Conservation (phyloP, 192 early-diverging fungal species). For the Gaertneriomyces semiglobifer region DNA sequence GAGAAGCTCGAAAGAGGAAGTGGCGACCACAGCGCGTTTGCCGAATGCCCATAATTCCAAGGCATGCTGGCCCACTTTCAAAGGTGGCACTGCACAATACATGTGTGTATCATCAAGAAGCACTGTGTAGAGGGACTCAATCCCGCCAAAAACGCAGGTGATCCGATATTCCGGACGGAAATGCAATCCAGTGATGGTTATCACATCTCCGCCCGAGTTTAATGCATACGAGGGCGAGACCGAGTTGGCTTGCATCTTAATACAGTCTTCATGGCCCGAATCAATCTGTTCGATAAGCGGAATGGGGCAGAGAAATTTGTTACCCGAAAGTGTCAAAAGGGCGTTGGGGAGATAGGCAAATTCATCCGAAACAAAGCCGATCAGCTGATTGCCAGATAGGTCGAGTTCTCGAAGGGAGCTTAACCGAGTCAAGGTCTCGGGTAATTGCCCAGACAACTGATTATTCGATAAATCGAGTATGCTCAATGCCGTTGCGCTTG, state of each 20-base stretch:
- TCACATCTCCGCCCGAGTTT: not conserved
- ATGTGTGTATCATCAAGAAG: not conserved
- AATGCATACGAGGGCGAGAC: conserved; percentile 10
- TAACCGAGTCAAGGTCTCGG: conserved; percentile 4
- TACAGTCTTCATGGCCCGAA: not conserved
- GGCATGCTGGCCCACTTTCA: not conserved
- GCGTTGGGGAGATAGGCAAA: not conserved
- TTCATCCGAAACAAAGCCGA: conserved; percentile 13
- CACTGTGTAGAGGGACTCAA: conserved; percentile 1
- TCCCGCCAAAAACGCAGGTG: conserved; percentile 21
- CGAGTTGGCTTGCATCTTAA: conserved; percentile 11
- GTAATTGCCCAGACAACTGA: not conserved
- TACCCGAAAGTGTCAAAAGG: conserved; percentile 1
- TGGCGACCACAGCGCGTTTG: conserved; percentile 2
- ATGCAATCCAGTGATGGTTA: conserved; percentile 8
- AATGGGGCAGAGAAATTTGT: conserved; percentile 28
- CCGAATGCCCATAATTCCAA: conserved; percentile 15
- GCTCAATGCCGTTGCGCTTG: not conserved
- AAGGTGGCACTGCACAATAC: conserved; percentile 10
- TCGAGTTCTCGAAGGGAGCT: conserved; percentile 16
- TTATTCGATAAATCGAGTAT: conserved; percentile 15
- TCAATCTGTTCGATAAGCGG: conserved; percentile 17
- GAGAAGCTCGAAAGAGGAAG: conserved; percentile 11
- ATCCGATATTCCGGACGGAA: not conserved
- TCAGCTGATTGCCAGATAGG: conserved; percentile 11